These are phyloP conservation scores for Paracamarosporium sp. DNA, from an alignment of 2,329 filamentous ascomycete species.

Conservation along the genomic window DNA sequence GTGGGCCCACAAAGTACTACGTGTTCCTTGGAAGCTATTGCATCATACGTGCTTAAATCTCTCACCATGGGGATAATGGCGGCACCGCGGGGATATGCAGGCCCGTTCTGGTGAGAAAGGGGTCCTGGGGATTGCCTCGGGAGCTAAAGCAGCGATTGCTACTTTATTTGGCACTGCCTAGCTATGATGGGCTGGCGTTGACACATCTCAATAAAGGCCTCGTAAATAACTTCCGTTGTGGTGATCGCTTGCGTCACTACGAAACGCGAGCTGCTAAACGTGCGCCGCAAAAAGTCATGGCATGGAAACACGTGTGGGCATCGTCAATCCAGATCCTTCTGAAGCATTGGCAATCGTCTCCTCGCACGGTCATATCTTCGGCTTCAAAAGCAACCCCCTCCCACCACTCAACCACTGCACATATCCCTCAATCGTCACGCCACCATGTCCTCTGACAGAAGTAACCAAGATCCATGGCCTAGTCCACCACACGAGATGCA, in stretches of 20 bases:
- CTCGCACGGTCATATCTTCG: neutral
- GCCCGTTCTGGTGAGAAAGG: neutral
- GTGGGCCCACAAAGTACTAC: neutral
- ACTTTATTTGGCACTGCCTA: neutral
- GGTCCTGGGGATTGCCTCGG: neutral
- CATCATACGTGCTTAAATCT: neutral
- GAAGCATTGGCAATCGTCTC: neutral
- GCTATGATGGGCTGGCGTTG: neutral
- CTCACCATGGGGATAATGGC: neutral
- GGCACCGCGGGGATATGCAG: slow-evolving; percentile 3
- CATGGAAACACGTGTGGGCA: neutral
- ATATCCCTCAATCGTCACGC: neutral
- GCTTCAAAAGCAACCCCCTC: neutral
- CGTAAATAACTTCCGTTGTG: neutral
- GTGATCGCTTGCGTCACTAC: slow-evolving; percentile 1
- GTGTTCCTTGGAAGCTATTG: neutral
- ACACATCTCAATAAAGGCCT: neutral
- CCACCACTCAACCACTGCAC: neutral
- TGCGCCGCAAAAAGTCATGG: neutral
- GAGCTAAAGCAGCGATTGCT: neutral
- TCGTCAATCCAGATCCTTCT: neutral
- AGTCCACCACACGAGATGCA: slow-evolving; percentile 8
- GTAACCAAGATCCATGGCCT: neutral
- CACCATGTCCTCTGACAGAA: neutral
- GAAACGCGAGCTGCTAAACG: neutral